Percentiles rank a stretch among this genome's conserved stretches.
These are phyloP conservation scores for Phallus indusiatus DNA, from an alignment of 768 basidiomycete genomes.

Conservation along the genomic window DNA sequence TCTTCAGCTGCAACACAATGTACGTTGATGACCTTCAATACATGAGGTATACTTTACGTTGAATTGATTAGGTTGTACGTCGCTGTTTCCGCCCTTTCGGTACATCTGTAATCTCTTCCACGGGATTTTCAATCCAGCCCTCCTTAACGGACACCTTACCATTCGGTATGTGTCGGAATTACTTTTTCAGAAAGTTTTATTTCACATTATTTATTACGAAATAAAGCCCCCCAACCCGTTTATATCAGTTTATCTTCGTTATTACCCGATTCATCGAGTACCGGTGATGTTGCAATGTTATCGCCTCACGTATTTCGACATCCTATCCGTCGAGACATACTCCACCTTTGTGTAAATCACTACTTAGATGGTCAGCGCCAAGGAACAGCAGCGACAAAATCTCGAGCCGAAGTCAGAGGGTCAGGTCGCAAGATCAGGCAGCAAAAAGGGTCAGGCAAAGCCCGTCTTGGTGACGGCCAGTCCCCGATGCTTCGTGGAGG, in stretches of 20 bases:
- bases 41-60: background rate
- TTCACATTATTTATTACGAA: background rate
- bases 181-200: background rate
- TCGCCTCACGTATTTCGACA: constrained; percentile 61
- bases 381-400: constrained; percentile 88
- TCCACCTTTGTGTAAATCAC: constrained; percentile 86
- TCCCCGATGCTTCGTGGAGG: constrained; percentile 86
- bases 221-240: constrained; percentile 4
- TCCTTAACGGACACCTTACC: background rate
- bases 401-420: constrained; percentile 80
- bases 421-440: constrained; percentile 83
- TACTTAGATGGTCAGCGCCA: constrained; percentile 84
- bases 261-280: background rate
- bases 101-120: background rate
- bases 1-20: background rate
- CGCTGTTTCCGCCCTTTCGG: background rate
- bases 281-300: constrained; percentile 2
- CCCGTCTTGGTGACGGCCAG: constrained; percentile 83
- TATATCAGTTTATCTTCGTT: constrained; percentile 14
- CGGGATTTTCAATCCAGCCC: background rate
- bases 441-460: constrained; percentile 87
- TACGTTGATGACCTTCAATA: background rate
- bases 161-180: background rate
- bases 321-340: constrained; percentile 83
- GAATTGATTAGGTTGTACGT: background rate